phyloP scores from a whole-genome alignment of 371 early-diverging fungal species.

The Circinella minor region DNA sequence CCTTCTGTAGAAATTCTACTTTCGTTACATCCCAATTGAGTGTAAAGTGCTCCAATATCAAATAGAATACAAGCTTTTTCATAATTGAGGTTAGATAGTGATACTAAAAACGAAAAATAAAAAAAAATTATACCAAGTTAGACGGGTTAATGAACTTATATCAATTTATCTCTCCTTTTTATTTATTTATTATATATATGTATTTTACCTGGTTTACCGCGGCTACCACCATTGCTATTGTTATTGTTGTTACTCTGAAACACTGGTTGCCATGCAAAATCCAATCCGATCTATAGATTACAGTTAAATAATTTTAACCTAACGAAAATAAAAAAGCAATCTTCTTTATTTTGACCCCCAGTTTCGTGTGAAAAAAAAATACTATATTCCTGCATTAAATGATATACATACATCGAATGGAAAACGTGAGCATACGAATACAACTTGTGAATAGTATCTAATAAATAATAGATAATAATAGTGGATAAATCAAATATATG shows the following conservation, averaged over 20 bases:
- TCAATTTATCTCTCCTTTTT: too few relatives aligned
- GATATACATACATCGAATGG: slow-evolving; percentile 45
- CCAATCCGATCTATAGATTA: slow-evolving; percentile 20
- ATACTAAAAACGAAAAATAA: slow-evolving; percentile 1
- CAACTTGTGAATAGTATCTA: slow-evolving; percentile 52
- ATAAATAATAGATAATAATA: not conserved
- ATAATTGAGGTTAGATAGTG: slow-evolving; percentile 70
- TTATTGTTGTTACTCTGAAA: slow-evolving; percentile 9
- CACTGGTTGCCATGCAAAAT: slow-evolving; percentile 21
- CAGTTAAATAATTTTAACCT: not conserved
- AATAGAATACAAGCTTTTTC: slow-evolving; percentile 86
- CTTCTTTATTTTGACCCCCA: too few relatives aligned
- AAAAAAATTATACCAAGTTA: not conserved
- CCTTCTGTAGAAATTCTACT: slow-evolving; percentile 73
- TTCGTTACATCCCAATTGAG: slow-evolving; percentile 75
- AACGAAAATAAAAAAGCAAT: not conserved
- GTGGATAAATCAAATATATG: not conserved
- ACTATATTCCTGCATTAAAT: not conserved
- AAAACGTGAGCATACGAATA: slow-evolving; percentile 46
- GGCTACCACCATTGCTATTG: too few relatives aligned
- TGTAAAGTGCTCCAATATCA: slow-evolving; percentile 85
- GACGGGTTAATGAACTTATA: too few relatives aligned
- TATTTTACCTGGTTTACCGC: slow-evolving; percentile 20
- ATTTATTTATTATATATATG: not conserved
- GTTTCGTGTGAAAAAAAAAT: not conserved